phyloP scores from a whole-genome alignment of 2,329 filamentous ascomycete genomes.

The Calonectria montana region DNA sequence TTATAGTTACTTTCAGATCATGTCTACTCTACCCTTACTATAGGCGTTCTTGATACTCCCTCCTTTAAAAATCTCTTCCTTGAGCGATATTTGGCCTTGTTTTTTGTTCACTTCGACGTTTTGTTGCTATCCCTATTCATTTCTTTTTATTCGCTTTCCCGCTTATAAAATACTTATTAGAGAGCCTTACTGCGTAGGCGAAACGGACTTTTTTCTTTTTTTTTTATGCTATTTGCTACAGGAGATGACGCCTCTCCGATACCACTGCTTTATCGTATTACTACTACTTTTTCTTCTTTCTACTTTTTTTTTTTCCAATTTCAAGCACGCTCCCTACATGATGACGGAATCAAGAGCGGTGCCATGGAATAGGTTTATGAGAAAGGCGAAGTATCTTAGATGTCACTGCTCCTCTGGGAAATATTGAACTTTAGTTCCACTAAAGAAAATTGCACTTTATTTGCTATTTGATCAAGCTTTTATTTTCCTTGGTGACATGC shows the following conservation, averaged over 20 bases:
- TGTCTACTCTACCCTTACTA: neutral
- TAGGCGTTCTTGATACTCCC: neutral
- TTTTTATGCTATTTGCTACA: constrained; percentile 1
- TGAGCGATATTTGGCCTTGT: neutral
- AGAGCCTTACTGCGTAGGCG: constrained; percentile 24
- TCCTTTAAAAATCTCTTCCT: neutral
- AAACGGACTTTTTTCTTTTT: constrained; percentile 18
- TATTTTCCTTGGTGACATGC: no score
- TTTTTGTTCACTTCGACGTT: neutral
- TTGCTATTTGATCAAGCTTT: neutral
- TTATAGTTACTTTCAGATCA: neutral
- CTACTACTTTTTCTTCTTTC: neutral
- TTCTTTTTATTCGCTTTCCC: neutral
- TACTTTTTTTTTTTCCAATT: neutral
- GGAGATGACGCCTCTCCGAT: constrained; percentile 21
- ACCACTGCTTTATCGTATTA: constrained; percentile 10
- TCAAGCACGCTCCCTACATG: neutral
- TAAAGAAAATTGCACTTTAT: neutral
- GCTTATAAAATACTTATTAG: constrained; percentile 10
- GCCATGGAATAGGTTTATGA: neutral
- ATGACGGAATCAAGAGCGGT: neutral
- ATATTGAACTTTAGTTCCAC: neutral
- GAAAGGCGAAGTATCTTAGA: neutral
- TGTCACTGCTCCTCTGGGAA: neutral
- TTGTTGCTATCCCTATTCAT: neutral